A percentile compares a stretch with the other conserved stretches of the same genome.
Evolutionary conservation across 1,284 basidiomycete species (phyloP).

Genomic region (Leccinum fuscescens): DNA sequence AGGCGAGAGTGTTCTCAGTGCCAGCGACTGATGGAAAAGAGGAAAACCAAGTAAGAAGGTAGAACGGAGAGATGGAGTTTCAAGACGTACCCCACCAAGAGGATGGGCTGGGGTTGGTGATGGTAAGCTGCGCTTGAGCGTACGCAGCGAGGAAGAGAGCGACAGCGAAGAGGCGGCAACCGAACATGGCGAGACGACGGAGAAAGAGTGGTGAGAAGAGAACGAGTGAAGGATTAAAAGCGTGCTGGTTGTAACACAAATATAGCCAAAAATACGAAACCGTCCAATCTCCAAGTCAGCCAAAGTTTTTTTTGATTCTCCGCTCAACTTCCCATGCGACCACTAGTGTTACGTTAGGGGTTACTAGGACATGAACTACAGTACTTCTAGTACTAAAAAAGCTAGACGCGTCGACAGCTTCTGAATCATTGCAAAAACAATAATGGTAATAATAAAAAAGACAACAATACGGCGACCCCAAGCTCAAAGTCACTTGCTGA

Average conservation of each 20-base stretch:
- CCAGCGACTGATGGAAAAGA: slow-evolving; percentile 28
- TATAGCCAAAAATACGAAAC: not conserved
- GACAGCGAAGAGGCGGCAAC: slow-evolving; percentile 34
- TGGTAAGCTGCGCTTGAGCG: slow-evolving; percentile 33
- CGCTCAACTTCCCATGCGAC: slow-evolving; percentile 6
- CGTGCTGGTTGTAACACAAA: slow-evolving; percentile 3
- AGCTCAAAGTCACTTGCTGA: slow-evolving; percentile 16
- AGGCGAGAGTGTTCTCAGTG: slow-evolving; percentile 40
- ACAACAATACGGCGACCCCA: slow-evolving; percentile 3
- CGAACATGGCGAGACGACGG: slow-evolving; percentile 36
- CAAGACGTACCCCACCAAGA: slow-evolving; percentile 49
- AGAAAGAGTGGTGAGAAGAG: slow-evolving; percentile 13
- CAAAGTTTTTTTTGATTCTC: slow-evolving; percentile 17
- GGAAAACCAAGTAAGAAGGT: not conserved
- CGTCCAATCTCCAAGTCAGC: not conserved
- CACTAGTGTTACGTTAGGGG: not conserved
- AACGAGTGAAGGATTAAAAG: slow-evolving; percentile 27
- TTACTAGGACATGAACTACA: slow-evolving; percentile 12
- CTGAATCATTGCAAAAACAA: slow-evolving; percentile 2
- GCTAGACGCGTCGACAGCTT: slow-evolving; percentile 6
- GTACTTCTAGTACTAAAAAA: slow-evolving; percentile 4
- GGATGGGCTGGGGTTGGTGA: slow-evolving; percentile 37
- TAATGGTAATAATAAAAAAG: not conserved
- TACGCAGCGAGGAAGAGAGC: slow-evolving; percentile 37
- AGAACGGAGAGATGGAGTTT: not conserved